phyloP scores from a whole-genome alignment of 192 early-diverging fungal genomes.

The Coemansia sp. region DNA sequence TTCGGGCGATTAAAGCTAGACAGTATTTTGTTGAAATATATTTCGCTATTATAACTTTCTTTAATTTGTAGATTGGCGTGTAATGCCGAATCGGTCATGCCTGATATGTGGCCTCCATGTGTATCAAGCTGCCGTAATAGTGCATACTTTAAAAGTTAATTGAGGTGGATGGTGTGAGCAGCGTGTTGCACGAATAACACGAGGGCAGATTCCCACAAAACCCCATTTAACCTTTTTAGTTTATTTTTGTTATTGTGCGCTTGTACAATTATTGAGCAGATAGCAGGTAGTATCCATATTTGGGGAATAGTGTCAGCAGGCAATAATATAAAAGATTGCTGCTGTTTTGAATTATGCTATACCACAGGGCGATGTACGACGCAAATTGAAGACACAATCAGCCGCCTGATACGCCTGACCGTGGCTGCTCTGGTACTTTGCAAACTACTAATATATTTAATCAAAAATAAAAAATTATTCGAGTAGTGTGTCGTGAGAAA shows the following conservation, averaged over 20 bases:
- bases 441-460: neutral
- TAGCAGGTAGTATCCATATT: neutral
- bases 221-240: conserved; percentile 12
- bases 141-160: no score
- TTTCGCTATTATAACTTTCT: no score
- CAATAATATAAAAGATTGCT: neutral
- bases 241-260: neutral
- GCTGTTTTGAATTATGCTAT: neutral
- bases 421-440: neutral
- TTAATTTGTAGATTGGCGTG: no score
- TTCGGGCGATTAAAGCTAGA: neutral
- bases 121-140: no score
- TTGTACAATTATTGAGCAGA: neutral
- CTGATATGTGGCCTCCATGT: no score
- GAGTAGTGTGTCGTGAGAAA: conserved; percentile 3
- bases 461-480: neutral
- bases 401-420: neutral
- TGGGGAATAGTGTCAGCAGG: neutral
- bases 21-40: neutral
- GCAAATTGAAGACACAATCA: neutral
- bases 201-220: neutral
- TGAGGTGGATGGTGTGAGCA: no score
- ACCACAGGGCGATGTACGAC: neutral
- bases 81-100: no score
- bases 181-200: neutral